Conservation (phyloP, 1,139 yeast species). For the Geotrichum histeridarum region DNA sequence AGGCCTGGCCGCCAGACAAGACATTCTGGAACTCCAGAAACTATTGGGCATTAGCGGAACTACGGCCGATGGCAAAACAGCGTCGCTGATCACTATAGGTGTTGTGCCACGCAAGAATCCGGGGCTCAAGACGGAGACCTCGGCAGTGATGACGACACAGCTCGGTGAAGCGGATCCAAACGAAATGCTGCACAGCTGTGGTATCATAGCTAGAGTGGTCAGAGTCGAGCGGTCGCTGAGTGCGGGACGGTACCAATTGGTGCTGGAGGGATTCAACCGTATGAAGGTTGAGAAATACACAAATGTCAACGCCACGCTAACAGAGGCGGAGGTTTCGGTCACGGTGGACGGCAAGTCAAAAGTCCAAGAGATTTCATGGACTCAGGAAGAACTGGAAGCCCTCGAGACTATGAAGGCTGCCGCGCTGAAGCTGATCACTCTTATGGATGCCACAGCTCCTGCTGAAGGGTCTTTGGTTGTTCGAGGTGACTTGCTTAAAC, state of each 20-base stretch:
- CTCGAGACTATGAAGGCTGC: constrained; percentile 12
- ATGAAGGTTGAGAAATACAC: constrained; percentile 20
- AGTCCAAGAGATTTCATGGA: constrained; percentile 4
- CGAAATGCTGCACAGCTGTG: constrained; percentile 20
- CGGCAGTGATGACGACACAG: constrained; percentile 5
- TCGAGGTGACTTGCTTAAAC: constrained; percentile 7
- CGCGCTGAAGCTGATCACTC: constrained; percentile 12
- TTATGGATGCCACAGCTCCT: constrained; percentile 1
- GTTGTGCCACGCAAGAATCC: constrained; percentile 17
- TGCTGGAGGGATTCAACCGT: constrained; percentile 31
- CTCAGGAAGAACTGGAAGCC: constrained; percentile 4
- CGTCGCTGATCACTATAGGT: constrained; percentile 9
- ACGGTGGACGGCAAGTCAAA: not conserved
- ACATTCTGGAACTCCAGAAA: constrained; percentile 4
- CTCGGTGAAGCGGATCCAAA: constrained; percentile 1
- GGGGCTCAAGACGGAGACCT: constrained; percentile 1
- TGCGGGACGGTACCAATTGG: constrained; percentile 20
- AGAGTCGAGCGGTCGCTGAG: constrained; percentile 21
- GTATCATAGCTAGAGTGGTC: constrained; percentile 29
- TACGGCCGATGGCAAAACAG: not conserved
- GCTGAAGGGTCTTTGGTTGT: constrained; percentile 8
- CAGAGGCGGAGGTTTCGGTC: constrained; percentile 17
- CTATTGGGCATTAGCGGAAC: constrained; percentile 1
- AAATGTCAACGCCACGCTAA: constrained; percentile 16
- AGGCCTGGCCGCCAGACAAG: not conserved